phyloP scores from a whole-genome alignment of 805 yeast species.

The Pichia ethanolica region DNA sequence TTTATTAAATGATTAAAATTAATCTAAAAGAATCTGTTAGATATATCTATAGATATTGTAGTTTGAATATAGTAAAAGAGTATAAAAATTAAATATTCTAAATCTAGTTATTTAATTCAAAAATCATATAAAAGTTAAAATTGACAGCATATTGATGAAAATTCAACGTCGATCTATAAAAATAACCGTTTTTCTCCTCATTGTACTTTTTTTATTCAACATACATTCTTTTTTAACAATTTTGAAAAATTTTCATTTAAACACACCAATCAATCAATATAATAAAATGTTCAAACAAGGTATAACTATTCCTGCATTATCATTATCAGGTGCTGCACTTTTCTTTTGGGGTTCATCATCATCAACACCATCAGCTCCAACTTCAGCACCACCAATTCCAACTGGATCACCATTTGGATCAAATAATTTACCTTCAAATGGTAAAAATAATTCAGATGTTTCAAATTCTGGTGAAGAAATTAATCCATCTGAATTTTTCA shows the following conservation, averaged over 20 bases:
- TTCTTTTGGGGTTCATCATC: constrained; percentile 25
- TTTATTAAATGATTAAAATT: too few species aligned
- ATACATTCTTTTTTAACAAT: neutral
- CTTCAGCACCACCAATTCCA: constrained; percentile 10
- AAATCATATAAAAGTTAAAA: too few species aligned
- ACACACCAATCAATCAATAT: neutral
- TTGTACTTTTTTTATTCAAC: neutral
- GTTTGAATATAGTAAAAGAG: too few species aligned
- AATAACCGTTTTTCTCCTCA: neutral
- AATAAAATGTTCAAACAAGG: constrained; percentile 12
- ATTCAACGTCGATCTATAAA: neutral
- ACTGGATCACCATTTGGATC: neutral
- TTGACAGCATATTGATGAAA: neutral
- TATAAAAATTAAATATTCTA: too few species aligned
- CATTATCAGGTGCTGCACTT: constrained; percentile 21
- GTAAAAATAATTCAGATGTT: neutral
- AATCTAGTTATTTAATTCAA: too few species aligned
- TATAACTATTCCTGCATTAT: constrained; percentile 12
- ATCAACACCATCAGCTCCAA: constrained; percentile 14
- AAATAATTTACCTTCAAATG: constrained; percentile 2
- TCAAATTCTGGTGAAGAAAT: constrained; percentile 30
- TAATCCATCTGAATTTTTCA: constrained; percentile 75
- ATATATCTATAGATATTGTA: too few species aligned
- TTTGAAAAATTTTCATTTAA: too few species aligned
- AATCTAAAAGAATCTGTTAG: too few species aligned